phyloP scores from a whole-genome alignment of 176 grass and related monocot genomes.

The Oryza glumipatula region DNA sequence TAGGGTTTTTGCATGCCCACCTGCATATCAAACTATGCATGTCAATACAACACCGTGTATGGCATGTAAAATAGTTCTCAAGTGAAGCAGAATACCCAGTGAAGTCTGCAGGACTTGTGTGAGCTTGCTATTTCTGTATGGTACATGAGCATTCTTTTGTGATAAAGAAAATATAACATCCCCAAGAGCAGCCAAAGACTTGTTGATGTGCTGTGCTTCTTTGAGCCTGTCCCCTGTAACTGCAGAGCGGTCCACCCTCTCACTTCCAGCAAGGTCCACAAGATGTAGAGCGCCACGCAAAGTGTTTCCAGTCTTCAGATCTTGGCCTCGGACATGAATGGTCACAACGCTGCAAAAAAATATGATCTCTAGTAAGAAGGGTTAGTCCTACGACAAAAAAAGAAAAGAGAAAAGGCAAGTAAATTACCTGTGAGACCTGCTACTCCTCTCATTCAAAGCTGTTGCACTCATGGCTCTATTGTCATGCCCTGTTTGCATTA shows the following conservation, averaged over 20 bases:
- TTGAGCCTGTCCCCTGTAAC: constrained; percentile 83
- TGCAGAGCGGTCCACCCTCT: constrained; percentile 76
- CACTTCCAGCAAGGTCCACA: constrained; percentile 92
- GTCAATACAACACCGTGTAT: constrained; percentile 11
- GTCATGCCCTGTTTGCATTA: constrained; percentile 74
- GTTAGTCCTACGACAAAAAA: constrained; percentile 16
- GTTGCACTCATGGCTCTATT: constrained; percentile 85
- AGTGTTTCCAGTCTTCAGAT: constrained; percentile 59
- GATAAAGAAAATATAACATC: constrained; percentile 89
- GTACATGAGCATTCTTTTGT: constrained; percentile 76
- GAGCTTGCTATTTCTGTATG: constrained; percentile 90
- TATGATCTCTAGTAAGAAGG: constrained; percentile 24
- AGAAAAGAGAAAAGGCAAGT: background rate
- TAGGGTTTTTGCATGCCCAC: constrained; percentile 87
- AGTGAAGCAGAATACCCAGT: constrained; percentile 57
- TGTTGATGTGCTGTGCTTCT: constrained; percentile 95
- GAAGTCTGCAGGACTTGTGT: constrained; percentile 90
- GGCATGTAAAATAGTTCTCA: constrained; percentile 28
- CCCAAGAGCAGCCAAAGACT: constrained; percentile 79
- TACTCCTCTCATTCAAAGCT: constrained; percentile 92
- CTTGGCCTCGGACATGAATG: constrained; percentile 68
- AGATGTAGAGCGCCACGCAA: constrained; percentile 73
- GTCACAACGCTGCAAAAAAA: constrained; percentile 72
- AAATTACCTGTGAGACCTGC: constrained; percentile 84
- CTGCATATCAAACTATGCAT: constrained; percentile 43